phyloP scores from a whole-genome alignment of 2,329 filamentous ascomycete species.

The Calonectria henricotiae region DNA sequence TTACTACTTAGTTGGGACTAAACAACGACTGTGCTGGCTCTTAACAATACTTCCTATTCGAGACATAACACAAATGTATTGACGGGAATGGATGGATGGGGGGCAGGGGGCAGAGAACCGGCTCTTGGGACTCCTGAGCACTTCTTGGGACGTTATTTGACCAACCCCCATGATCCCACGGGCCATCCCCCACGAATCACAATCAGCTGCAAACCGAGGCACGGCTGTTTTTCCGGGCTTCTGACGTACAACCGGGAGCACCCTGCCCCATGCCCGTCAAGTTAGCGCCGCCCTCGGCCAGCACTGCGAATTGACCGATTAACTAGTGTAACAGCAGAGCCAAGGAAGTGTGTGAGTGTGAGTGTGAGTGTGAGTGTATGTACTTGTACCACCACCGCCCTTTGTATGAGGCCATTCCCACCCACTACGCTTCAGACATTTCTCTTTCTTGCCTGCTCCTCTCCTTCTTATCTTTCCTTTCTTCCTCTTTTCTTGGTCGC shows the following conservation, averaged over 20 bases:
- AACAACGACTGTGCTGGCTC: neutral
- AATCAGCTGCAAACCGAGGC: constrained; percentile 47
- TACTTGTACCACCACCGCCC: constrained; percentile 31
- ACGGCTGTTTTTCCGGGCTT: constrained; percentile 36
- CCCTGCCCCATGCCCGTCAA: constrained; percentile 41
- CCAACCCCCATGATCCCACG: constrained; percentile 17
- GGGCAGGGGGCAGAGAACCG: neutral
- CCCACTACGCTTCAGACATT: constrained; percentile 18
- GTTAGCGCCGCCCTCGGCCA: constrained; percentile 45
- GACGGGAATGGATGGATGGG: neutral
- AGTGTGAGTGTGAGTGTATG: neutral
- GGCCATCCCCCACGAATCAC: constrained; percentile 46
- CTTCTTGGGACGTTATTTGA: neutral
- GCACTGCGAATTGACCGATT: constrained; percentile 45
- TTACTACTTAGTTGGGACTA: neutral
- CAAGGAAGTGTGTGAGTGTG: no score
- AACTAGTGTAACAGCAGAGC: constrained; percentile 20
- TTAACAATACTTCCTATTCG: neutral
- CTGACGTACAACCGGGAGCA: constrained; percentile 31
- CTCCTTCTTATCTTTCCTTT: neutral
- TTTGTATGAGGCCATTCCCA: constrained; percentile 39
- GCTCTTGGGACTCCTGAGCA: neutral
- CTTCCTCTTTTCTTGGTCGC: constrained; percentile 2
- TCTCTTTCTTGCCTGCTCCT: constrained; percentile 5
- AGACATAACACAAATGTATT: neutral